Percentiles rank a stretch among this genome's conserved stretches.
These are phyloP conservation scores for Oenanthe sinensis DNA, from an alignment of 129 eudicot species.

Conservation along the genomic window DNA sequence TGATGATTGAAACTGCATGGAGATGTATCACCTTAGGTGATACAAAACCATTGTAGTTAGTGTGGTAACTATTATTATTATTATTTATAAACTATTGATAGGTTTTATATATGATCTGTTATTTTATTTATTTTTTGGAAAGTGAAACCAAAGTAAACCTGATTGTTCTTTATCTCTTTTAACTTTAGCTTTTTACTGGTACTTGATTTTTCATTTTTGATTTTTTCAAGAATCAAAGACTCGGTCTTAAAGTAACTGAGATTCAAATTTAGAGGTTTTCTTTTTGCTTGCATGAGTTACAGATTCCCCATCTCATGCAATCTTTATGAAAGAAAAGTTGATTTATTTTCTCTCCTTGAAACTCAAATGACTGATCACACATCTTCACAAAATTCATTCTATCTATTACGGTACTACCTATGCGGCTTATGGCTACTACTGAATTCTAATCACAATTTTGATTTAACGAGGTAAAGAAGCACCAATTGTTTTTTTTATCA, in stretches of 20 bases:
- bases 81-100: background rate
- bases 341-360: conserved; percentile 1
- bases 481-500: background rate
- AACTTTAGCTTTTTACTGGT: conserved; percentile 19
- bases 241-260: conserved; percentile 34
- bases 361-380: conserved; percentile 3
- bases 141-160: conserved; percentile 19
- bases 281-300: conserved; percentile 19
- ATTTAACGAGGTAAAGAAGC: background rate
- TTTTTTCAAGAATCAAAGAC: conserved; percentile 48
- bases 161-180: conserved; percentile 23
- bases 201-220: conserved; percentile 37
- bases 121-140: conserved; percentile 1
- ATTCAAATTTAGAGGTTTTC: conserved; percentile 19
- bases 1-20: background rate
- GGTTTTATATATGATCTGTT: background rate
- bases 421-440: background rate
- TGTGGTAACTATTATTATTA: background rate
- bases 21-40: background rate
- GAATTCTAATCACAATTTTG: background rate
- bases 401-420: background rate
- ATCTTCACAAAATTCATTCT: background rate
- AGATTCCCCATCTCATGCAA: conserved; percentile 17
- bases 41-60: background rate
- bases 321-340: conserved; percentile 6